Evolutionary conservation across 2,329 filamentous ascomycete genomes (phyloP).

Genomic region (Nemania diffusa): DNA sequence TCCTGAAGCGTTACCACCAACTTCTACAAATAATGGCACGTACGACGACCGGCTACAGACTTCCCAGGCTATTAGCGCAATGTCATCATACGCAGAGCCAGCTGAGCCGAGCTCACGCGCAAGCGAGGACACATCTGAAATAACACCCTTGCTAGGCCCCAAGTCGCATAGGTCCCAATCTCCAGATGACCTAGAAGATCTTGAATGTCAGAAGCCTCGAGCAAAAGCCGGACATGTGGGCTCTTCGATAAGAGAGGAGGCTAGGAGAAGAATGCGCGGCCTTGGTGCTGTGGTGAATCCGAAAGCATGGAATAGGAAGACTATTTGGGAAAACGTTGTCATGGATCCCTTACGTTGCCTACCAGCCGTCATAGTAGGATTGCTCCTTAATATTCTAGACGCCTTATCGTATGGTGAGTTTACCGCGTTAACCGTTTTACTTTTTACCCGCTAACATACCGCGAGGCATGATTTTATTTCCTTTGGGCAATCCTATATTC

Average conservation of each 20-base stretch:
- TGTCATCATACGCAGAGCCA: slow-evolving; percentile 19
- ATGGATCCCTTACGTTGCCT: slow-evolving; percentile 76
- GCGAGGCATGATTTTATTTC: slow-evolving; percentile 90
- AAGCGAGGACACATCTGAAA: slow-evolving; percentile 49
- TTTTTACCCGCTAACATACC: slow-evolving; percentile 25
- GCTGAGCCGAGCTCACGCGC: background rate
- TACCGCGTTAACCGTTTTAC: background rate
- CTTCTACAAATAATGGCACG: slow-evolving; percentile 3
- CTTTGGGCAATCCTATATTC: slow-evolving; percentile 87
- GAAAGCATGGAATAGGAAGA: slow-evolving; percentile 75
- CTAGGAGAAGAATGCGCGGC: slow-evolving; percentile 38
- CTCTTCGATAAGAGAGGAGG: slow-evolving; percentile 44
- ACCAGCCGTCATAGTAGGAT: slow-evolving; percentile 87
- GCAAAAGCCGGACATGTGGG: slow-evolving; percentile 34
- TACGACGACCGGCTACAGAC: slow-evolving; percentile 18
- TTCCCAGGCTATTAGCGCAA: slow-evolving; percentile 27
- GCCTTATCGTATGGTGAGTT: slow-evolving; percentile 86
- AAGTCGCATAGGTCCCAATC: slow-evolving; percentile 48
- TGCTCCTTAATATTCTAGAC: slow-evolving; percentile 92
- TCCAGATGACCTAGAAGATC: slow-evolving; percentile 51
- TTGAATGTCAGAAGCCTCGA: slow-evolving; percentile 62
- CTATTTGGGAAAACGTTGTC: slow-evolving; percentile 72
- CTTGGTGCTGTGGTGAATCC: slow-evolving; percentile 63
- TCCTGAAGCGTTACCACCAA: slow-evolving; percentile 50
- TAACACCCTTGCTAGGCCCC: slow-evolving; percentile 59